These are phyloP conservation scores for Pontederia paniculata DNA, from an alignment of 176 grass and related monocot species.

Conservation along the genomic window DNA sequence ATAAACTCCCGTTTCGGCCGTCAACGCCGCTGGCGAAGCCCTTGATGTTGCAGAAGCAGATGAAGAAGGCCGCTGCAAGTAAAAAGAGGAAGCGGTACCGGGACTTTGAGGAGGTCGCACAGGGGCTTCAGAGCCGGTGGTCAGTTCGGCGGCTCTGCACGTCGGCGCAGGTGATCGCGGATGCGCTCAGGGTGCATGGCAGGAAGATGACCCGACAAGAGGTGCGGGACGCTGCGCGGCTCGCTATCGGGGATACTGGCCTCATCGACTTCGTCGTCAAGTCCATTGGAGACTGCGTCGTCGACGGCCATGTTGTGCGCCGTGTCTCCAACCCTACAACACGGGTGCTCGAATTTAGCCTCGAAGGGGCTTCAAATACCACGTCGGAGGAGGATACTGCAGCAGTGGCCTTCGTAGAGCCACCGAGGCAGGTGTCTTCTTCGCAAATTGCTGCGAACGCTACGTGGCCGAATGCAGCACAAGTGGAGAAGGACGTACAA, in stretches of 20 bases:
- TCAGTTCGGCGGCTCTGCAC: constrained; percentile 48
- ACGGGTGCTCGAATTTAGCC: constrained; percentile 63
- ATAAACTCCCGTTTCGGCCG: constrained; percentile 8
- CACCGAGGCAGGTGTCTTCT: constrained; percentile 18
- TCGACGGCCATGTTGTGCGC: constrained; percentile 47
- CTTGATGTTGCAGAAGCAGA: constrained; percentile 18
- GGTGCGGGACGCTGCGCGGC: constrained; percentile 73
- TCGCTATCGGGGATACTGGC: constrained; percentile 75
- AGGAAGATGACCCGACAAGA: constrained; percentile 57
- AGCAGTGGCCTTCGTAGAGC: constrained; percentile 2
- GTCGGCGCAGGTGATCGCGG: constrained; percentile 71
- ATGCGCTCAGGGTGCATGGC: constrained; percentile 46
- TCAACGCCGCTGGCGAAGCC: constrained; percentile 9
- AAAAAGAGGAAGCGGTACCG: constrained; percentile 25
- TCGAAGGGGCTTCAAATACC: constrained; percentile 32
- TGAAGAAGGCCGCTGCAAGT: constrained; percentile 16
- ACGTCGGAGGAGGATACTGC: constrained; percentile 17
- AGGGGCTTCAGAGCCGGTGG: constrained; percentile 49
- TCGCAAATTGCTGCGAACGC: no score
- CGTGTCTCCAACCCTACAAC: constrained; percentile 46
- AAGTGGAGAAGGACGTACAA: constrained; percentile 46
- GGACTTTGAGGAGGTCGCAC: constrained; percentile 56
- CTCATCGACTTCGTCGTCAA: constrained; percentile 93
- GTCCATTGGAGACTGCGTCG: constrained; percentile 58
- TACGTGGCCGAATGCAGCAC: constrained; percentile 27